A percentile compares a stretch with the other conserved stretches of the same genome.
These are phyloP conservation scores for Breynia disticha DNA, from an alignment of 441 rosid genomes.

Conservation along the genomic window DNA sequence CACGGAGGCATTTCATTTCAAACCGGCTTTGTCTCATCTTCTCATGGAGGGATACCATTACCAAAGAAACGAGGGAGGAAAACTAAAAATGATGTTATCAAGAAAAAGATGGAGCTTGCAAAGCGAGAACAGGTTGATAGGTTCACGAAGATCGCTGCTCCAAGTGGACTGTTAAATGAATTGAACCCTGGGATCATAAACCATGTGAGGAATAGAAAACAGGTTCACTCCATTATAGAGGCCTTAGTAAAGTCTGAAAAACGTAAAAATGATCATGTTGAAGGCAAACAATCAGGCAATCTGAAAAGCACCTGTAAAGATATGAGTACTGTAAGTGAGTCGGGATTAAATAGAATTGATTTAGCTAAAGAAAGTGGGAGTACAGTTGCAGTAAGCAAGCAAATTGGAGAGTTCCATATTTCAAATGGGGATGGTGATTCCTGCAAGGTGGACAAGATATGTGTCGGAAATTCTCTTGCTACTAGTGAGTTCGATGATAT, in stretches of 20 bases:
- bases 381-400: constrained; percentile 17
- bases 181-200: too few relatives aligned
- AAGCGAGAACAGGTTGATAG: constrained; percentile 70
- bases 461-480: constrained; percentile 15
- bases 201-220: constrained; percentile 74
- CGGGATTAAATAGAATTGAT: too few relatives aligned
- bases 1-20: constrained; percentile 51
- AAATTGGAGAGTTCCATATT: constrained; percentile 22
- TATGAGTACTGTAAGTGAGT: too few relatives aligned
- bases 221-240: constrained; percentile 85
- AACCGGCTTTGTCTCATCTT: constrained; percentile 25
- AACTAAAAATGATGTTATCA: constrained; percentile 39
- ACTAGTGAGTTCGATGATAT: constrained; percentile 30
- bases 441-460: constrained; percentile 21
- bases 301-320: too few relatives aligned
- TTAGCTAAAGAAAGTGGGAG: too few relatives aligned
- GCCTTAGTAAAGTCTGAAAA: constrained; percentile 59
- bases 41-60: constrained; percentile 55
- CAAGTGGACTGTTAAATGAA: constrained; percentile 79
- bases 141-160: constrained; percentile 75
- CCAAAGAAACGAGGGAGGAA: constrained; percentile 69
- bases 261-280: constrained; percentile 2
- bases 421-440: constrained; percentile 22
- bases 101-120: constrained; percentile 66
- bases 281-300: too few relatives aligned